Percentiles rank a stretch among this genome's conserved stretches.
Evolutionary conservation across 139 green algal species (phyloP).

Genomic region (Chlorella sp.): DNA sequence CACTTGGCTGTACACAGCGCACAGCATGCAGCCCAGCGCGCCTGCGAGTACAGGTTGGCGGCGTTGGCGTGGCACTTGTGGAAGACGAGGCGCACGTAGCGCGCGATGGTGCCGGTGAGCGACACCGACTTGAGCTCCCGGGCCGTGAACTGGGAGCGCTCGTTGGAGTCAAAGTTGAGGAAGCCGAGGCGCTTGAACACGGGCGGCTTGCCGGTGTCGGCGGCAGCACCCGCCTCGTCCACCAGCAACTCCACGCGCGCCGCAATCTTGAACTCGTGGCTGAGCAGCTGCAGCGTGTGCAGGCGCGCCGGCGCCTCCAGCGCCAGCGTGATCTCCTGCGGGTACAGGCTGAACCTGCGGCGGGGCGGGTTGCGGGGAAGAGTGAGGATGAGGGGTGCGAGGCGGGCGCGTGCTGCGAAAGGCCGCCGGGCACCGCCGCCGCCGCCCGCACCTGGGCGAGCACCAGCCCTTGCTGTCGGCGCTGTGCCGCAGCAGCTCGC

Average conservation of each 20-base stretch:
- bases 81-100: conserved; percentile 77
- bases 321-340: conserved; percentile 80
- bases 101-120: conserved; percentile 29
- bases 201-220: conserved; percentile 16
- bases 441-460: conserved; percentile 64
- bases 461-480: conserved; percentile 87
- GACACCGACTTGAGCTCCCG: conserved; percentile 92
- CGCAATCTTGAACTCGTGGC: conserved; percentile 95
- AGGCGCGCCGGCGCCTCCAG: conserved; percentile 75
- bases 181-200: conserved; percentile 83
- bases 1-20: background rate
- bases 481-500: conserved; percentile 81
- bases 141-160: conserved; percentile 78
- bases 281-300: conserved; percentile 91
- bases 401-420: background rate
- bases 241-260: conserved; percentile 86
- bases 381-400: no score
- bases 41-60: conserved; percentile 93
- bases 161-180: conserved; percentile 91
- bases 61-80: conserved; percentile 89
- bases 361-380: background rate
- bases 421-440: background rate
- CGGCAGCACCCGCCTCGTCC: conserved; percentile 13
- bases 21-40: background rate
- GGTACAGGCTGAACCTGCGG: conserved; percentile 82